Base-by-base conservation (phyloP, 352 stramenopile species). In the Phytopythium litorale region DNA sequence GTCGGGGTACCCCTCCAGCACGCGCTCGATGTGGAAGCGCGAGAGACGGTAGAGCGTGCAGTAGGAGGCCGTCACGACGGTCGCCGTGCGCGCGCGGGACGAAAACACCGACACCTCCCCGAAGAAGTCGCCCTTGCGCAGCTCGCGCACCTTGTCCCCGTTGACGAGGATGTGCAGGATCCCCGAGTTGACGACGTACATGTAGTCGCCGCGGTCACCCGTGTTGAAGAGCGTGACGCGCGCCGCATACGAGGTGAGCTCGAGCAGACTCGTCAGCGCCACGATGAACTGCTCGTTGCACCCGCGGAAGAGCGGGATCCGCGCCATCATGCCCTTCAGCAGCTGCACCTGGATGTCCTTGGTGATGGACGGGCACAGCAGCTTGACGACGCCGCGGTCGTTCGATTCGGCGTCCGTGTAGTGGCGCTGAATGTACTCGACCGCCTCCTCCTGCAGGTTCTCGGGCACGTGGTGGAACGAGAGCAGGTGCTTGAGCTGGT, bases 311-410 rank as follows among this genome's bases (percentile, higher is more conserved):
- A 92, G 66, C 25, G 79, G 76, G 48, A 91, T 87, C 1, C 71
- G 68, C 0, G 64, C 72, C 4, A 92, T 78, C 50, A 76, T 89
- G 21, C 72, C 68, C 42, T 82, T 81, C 30, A 91, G 60, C 18
- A 92, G 56, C 52, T 85, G 76, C 23, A 91, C 81, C 58, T 91
- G 83, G 32, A 92, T 81, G 35, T 92, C 84, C 54, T 88, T 88
- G 0, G 73, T 75, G 51, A 92, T 89, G 0, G 84, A 92, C 4
- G 84, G 81, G 63, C 84, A 92, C 1, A 92, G 58, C 4, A 91
- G 45, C 53, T 85, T 80, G 8, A 85, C 71, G 0, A 84, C 79
- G 60, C 81, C 72, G 4, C 81, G 79, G 58, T 89, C 79, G 53
- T 88, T 88, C 18, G 75, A 83, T 45, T 92, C 84, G 1, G 76